Conservation (phyloP, 352 stramenopile genomes). For the Pythium folliculosum region DNA sequence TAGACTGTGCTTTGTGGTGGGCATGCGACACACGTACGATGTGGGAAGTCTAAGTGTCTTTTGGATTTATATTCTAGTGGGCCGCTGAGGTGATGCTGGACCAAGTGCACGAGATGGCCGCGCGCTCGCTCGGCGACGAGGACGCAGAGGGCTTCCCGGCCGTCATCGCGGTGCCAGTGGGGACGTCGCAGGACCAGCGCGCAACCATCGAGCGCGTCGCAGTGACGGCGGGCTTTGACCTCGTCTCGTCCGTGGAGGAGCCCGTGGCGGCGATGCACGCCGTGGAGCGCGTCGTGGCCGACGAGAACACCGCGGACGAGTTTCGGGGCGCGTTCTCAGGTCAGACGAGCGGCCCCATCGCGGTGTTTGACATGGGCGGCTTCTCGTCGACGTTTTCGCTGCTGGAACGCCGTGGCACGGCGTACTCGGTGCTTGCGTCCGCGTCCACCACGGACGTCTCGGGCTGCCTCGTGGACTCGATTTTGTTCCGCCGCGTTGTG, state of each 20-base stretch:
- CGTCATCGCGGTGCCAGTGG: conserved; percentile 52
- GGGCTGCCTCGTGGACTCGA: conserved; percentile 45
- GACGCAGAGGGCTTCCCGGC: conserved; percentile 44
- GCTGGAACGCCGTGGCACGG: conserved; percentile 33
- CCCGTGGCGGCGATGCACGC: conserved; percentile 65
- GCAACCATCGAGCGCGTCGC: conserved; percentile 50
- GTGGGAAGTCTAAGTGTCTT: no score
- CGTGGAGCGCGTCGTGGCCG: conserved; percentile 37
- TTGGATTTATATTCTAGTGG: no score
- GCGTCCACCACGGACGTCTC: conserved; percentile 41
- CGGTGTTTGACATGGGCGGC: conserved; percentile 74
- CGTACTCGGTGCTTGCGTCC: conserved; percentile 44
- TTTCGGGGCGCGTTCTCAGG: conserved; percentile 12
- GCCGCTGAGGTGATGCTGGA: conserved; percentile 62
- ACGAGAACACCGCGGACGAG: conserved; percentile 36
- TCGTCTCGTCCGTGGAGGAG: conserved; percentile 60
- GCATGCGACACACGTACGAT: no score
- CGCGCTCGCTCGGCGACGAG: conserved; percentile 46
- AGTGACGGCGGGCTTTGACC: conserved; percentile 52
- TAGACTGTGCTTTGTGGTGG: no score
- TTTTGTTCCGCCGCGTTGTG: conserved; percentile 54
- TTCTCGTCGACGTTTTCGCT: conserved; percentile 57
- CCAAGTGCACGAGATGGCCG: conserved; percentile 46
- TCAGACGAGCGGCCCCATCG: conserved; percentile 35
- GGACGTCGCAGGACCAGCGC: conserved; percentile 36